Percentiles rank a stretch among this genome's conserved stretches.
Conservation (phyloP, 2,329 filamentous ascomycete species). For the Botrytis sinoallii region DNA sequence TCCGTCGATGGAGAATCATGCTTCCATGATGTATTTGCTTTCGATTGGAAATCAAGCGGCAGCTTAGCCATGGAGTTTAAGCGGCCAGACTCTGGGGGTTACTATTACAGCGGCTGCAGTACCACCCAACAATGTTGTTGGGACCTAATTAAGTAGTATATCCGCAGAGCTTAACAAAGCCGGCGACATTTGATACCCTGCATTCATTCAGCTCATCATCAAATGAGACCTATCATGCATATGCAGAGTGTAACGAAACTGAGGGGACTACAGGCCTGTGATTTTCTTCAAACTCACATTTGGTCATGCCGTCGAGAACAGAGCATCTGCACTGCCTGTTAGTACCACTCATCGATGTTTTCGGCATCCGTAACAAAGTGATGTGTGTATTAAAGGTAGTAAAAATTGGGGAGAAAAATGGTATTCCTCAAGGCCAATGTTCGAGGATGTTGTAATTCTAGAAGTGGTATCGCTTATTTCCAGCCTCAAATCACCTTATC, state of each 20-base stretch:
- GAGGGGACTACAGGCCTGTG: not conserved
- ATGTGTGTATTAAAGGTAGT: not conserved
- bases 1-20: not conserved
- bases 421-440: not conserved
- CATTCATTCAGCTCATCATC: not conserved
- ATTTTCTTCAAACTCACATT: not conserved
- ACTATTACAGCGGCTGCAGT: not conserved
- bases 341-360: not conserved
- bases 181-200: not conserved
- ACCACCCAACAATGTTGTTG: not conserved
- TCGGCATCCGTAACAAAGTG: not conserved
- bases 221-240: not conserved
- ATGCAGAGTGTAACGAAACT: too few relatives aligned
- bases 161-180: not conserved
- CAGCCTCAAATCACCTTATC: too few relatives aligned
- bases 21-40: not conserved
- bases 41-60: not conserved
- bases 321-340: not conserved
- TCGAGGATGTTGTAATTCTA: not conserved
- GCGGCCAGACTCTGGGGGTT: not conserved
- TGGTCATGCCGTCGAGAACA: not conserved
- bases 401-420: not conserved
- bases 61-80: rapidly evolving
- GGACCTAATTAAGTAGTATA: not conserved
- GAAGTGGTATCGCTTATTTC: not conserved